These are phyloP conservation scores for Sclerotinia sclerotiorum DNA, from an alignment of 2,329 filamentous ascomycete species.

Conservation along the genomic window DNA sequence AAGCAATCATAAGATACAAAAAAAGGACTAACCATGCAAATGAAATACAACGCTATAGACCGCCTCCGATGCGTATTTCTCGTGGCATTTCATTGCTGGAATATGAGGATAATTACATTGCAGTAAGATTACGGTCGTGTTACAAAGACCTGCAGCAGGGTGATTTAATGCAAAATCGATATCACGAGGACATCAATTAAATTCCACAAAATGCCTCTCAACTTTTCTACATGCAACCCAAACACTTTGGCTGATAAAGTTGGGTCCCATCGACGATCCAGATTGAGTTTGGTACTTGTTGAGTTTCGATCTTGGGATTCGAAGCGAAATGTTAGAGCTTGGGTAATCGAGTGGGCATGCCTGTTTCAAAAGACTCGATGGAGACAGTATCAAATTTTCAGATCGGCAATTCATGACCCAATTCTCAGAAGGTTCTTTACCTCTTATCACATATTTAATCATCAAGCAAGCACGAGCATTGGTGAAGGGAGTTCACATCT, in stretches of 20 bases:
- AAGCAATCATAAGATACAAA: conserved; percentile 12
- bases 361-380: neutral
- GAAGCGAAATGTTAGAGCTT: neutral
- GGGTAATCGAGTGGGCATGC: neutral
- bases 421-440: neutral
- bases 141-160: conserved; percentile 21
- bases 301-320: neutral
- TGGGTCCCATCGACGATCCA: conserved; percentile 1
- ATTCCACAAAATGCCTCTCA: conserved; percentile 14
- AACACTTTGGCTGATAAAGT: conserved; percentile 12
- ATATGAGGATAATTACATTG: conserved; percentile 19
- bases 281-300: conserved; percentile 12
- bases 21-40: conserved; percentile 19
- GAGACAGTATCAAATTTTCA: conserved; percentile 15
- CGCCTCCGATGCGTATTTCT: conserved; percentile 17
- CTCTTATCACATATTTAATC: neutral
- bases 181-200: conserved; percentile 22
- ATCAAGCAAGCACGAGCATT: conserved; percentile 1
- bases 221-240: conserved; percentile 4
- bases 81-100: conserved; percentile 23
- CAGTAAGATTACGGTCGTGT: conserved; percentile 14
- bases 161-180: conserved; percentile 16
- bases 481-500: neutral
- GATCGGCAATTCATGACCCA: conserved; percentile 9
- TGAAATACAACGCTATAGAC: conserved; percentile 13